Evolutionary conservation across 495 filamentous ascomycete genomes (phyloP).

Genomic region (Tuber microsphaerosporum): DNA sequence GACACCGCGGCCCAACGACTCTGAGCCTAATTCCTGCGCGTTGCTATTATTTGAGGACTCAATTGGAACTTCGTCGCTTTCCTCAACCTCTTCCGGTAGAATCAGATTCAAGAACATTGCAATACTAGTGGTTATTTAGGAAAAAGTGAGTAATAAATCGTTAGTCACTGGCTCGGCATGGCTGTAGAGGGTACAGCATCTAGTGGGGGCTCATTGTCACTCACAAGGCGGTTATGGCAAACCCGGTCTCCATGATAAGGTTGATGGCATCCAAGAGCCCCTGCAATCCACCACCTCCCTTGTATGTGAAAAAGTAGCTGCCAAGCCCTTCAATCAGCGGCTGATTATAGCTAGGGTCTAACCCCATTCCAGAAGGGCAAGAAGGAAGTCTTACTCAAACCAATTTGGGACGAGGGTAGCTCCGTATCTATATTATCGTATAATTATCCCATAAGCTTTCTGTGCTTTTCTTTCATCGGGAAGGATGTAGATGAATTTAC

Average conservation of each 20-base stretch:
- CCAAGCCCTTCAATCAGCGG: conserved; percentile 18
- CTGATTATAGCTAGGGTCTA: background rate
- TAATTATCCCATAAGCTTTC: conserved; percentile 4
- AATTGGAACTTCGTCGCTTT: conserved; percentile 6
- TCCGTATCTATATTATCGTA: conserved; percentile 25
- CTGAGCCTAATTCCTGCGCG: background rate
- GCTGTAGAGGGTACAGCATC: conserved; percentile 4
- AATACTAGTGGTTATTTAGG: conserved; percentile 44
- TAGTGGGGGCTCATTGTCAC: conserved; percentile 7
- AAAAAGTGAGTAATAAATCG: background rate
- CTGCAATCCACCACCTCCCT: conserved; percentile 53
- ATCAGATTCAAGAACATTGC: conserved; percentile 66
- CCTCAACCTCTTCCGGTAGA: conserved; percentile 64
- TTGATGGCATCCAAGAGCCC: conserved; percentile 79
- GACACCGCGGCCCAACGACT: background rate
- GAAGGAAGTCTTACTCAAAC: conserved; percentile 50
- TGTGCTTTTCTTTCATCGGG: background rate
- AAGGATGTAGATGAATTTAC: conserved; percentile 48
- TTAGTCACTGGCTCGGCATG: conserved; percentile 9
- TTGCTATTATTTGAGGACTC: background rate
- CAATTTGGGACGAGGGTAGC: conserved; percentile 75
- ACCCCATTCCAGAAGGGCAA: background rate
- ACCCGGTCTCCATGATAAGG: conserved; percentile 74
- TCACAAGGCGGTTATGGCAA: conserved; percentile 57
- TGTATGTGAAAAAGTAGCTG: conserved; percentile 63